Percentiles rank a stretch among this genome's conserved stretches.
phyloP scores from a whole-genome alignment of 257 asterid genomes.

The Fraxinus anomala region DNA sequence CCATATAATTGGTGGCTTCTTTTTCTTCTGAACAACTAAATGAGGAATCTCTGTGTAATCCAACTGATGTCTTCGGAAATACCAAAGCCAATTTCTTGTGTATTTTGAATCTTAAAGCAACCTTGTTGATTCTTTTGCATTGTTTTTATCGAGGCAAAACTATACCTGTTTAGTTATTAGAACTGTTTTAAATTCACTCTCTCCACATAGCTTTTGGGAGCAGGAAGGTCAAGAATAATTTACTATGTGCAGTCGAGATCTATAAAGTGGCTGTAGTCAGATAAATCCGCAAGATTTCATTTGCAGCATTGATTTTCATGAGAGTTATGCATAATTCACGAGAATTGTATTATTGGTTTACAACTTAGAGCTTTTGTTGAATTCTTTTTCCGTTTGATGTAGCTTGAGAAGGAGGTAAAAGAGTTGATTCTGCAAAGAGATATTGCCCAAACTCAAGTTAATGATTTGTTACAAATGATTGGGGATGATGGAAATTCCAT shows the following conservation, averaged over 20 bases:
- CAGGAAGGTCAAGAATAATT: background rate
- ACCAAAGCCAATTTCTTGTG: background rate
- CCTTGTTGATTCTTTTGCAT: background rate
- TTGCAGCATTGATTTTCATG: background rate
- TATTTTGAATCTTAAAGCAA: background rate
- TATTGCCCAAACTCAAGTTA: conserved; percentile 77
- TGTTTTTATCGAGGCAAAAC: background rate
- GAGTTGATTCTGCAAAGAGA: conserved; percentile 81
- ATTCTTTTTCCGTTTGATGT: conserved; percentile 22
- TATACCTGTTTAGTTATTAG: background rate
- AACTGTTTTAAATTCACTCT: background rate
- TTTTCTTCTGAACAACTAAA: background rate
- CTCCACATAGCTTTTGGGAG: background rate
- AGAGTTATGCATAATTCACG: background rate
- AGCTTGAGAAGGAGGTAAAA: conserved; percentile 79
- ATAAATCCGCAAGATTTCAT: background rate
- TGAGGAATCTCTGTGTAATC: background rate
- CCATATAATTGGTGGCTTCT: background rate
- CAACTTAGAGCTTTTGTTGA: conserved; percentile 19
- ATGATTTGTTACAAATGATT: conserved; percentile 59
- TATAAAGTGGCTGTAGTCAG: background rate
- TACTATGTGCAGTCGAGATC: background rate
- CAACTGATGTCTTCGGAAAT: background rate
- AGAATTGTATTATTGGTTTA: background rate
- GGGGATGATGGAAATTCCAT: conserved; percentile 51